Evolutionary conservation across 345 rosid species (phyloP).

Genomic region (Hibiscus tridactylites): DNA sequence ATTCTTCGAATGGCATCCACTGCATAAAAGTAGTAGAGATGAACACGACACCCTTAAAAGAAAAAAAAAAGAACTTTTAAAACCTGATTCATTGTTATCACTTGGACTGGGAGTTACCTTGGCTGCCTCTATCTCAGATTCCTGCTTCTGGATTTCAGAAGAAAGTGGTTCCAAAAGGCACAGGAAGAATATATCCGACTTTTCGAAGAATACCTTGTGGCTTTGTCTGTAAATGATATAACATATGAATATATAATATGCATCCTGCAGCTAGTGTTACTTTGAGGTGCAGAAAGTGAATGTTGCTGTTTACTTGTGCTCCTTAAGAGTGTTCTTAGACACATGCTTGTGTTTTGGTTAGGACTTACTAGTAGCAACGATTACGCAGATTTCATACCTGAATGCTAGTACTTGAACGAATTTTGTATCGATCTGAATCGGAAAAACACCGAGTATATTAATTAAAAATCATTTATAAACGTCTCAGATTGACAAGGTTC

Average conservation of each 20-base stretch:
- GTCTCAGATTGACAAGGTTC: neutral
- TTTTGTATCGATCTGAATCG: constrained; percentile 67
- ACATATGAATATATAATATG: neutral
- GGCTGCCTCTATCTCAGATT: constrained; percentile 69
- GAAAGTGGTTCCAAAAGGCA: constrained; percentile 76
- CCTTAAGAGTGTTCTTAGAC: neutral
- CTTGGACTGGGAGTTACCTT: constrained; percentile 34
- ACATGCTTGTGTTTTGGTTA: neutral
- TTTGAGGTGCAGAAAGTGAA: neutral
- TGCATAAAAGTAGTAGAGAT: constrained; percentile 16
- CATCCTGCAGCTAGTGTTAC: neutral
- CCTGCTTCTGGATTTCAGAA: constrained; percentile 54
- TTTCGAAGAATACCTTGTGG: constrained; percentile 63
- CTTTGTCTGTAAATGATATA: constrained; percentile 44
- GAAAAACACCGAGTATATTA: neutral
- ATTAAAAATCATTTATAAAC: neutral
- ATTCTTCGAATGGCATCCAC: constrained; percentile 71
- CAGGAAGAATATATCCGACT: constrained; percentile 72
- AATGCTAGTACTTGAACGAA: constrained; percentile 70
- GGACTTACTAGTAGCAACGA: neutral
- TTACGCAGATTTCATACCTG: constrained; percentile 39
- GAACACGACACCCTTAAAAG: neutral
- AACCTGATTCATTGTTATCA: neutral
- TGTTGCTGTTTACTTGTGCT: neutral
- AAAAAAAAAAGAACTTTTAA: neutral